phyloP scores from a whole-genome alignment of 371 early-diverging fungal species.

The Lichtheimia ramosa region DNA sequence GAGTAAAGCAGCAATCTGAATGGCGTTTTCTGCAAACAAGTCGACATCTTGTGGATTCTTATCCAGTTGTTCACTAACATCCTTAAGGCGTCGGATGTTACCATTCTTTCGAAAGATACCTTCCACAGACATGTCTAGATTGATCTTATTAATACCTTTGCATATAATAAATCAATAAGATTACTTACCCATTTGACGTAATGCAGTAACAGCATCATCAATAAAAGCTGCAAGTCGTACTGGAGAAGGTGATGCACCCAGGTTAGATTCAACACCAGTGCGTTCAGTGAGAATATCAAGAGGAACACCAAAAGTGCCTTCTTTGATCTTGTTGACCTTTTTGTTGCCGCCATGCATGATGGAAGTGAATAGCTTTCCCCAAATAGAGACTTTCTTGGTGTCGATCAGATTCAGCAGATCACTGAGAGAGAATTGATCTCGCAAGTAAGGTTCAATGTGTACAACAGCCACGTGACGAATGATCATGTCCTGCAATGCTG shows the following conservation, averaged over 20 bases:
- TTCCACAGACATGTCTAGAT: conserved; percentile 75
- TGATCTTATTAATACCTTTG: neutral
- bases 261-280: conserved; percentile 79
- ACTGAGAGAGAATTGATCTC: conserved; percentile 60
- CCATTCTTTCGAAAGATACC: conserved; percentile 98
- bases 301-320: conserved; percentile 88
- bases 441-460: conserved; percentile 73
- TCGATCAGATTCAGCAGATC: conserved; percentile 76
- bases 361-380: conserved; percentile 70
- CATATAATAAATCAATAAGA: neutral
- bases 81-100: conserved; percentile 86
- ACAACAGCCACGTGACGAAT: conserved; percentile 85
- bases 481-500: conserved; percentile 80
- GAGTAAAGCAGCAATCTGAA: conserved; percentile 91
- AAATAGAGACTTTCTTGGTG: conserved; percentile 64
- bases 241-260: conserved; percentile 77
- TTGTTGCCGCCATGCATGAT: conserved; percentile 60
- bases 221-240: conserved; percentile 83
- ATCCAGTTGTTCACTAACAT: conserved; percentile 78
- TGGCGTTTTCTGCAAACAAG: conserved; percentile 67
- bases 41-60: conserved; percentile 72
- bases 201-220: conserved; percentile 74
- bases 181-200: conserved; percentile 78
- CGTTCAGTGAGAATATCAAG: conserved; percentile 83
- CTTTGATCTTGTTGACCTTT: conserved; percentile 39